Evolutionary conservation across 192 early-diverging fungal species (phyloP).

Genomic region (Linnemannia exigua): DNA sequence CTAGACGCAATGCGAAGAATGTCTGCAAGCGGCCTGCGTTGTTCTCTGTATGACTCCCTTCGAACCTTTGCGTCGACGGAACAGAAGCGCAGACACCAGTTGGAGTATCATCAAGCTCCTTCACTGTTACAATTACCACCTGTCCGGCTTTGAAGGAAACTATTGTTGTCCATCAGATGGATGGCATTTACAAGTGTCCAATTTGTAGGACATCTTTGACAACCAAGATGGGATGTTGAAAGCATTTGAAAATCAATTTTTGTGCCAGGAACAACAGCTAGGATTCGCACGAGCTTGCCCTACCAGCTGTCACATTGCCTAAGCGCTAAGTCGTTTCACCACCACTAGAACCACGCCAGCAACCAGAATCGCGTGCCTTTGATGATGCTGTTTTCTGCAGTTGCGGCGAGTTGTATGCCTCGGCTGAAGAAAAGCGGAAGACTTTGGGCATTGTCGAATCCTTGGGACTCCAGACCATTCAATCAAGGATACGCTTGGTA

Average conservation of each 20-base stretch:
- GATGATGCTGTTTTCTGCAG: slow-evolving; percentile 23
- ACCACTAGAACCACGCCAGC: background rate
- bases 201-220: slow-evolving; percentile 3
- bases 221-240: background rate
- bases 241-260: slow-evolving; percentile 3
- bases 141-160: too few relatives aligned
- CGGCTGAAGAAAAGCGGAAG: slow-evolving; percentile 15
- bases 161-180: too few relatives aligned
- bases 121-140: too few relatives aligned
- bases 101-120: too few relatives aligned
- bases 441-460: slow-evolving; percentile 10
- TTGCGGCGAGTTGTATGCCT: slow-evolving; percentile 16
- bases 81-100: too few relatives aligned
- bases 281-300: background rate
- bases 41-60: too few relatives aligned
- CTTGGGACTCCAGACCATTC: slow-evolving; percentile 9
- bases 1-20: too few relatives aligned
- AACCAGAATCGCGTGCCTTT: background rate
- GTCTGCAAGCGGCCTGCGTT: too few relatives aligned
- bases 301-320: slow-evolving; percentile 10
- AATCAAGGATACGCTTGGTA: slow-evolving; percentile 13
- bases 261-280: background rate
- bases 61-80: too few relatives aligned
- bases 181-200: slow-evolving; percentile 12
- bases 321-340: background rate